phyloP scores from a whole-genome alignment of 345 rosid genomes.

The Corchorus capsularis region DNA sequence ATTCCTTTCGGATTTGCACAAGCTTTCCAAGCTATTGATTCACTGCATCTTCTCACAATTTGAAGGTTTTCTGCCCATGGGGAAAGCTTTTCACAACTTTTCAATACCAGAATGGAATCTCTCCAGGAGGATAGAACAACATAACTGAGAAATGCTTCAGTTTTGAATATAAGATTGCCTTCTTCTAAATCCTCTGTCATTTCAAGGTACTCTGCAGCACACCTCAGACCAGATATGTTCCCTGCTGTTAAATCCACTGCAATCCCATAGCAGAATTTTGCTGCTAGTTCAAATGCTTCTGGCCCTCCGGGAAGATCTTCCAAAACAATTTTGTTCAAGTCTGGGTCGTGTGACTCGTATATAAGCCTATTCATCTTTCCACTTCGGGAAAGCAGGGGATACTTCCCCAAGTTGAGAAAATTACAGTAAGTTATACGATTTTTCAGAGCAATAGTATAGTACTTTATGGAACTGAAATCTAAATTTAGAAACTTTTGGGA shows the following conservation, averaged over 20 bases:
- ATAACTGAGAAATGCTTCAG: constrained; percentile 96
- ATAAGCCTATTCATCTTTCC: constrained; percentile 87
- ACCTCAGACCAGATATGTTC: constrained; percentile 84
- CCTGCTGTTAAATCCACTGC: constrained; percentile 91
- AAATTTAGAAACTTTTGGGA: neutral
- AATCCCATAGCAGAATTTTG: constrained; percentile 94
- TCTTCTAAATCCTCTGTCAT: constrained; percentile 99
- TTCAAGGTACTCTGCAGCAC: constrained; percentile 97
- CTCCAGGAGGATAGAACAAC: constrained; percentile 97
- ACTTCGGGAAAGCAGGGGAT: constrained; percentile 90
- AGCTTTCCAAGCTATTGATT: constrained; percentile 99
- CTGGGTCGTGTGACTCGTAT: constrained; percentile 71
- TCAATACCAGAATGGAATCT: constrained; percentile 84
- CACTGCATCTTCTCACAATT: constrained; percentile 91
- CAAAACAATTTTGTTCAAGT: constrained; percentile 52
- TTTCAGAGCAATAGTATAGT: constrained; percentile 2
- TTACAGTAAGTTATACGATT: constrained; percentile 8
- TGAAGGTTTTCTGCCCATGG: constrained; percentile 99
- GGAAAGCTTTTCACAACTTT: constrained; percentile 90
- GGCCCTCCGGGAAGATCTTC: constrained; percentile 93
- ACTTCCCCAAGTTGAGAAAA: constrained; percentile 45
- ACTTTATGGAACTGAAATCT: constrained; percentile 16
- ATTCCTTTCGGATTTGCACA: constrained; percentile 97
- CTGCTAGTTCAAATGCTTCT: constrained; percentile 86
- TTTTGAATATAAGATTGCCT: constrained; percentile 94